Evolutionary conservation across 495 filamentous ascomycete species (phyloP).

Genomic region (Hypoxylon perforatum): DNA sequence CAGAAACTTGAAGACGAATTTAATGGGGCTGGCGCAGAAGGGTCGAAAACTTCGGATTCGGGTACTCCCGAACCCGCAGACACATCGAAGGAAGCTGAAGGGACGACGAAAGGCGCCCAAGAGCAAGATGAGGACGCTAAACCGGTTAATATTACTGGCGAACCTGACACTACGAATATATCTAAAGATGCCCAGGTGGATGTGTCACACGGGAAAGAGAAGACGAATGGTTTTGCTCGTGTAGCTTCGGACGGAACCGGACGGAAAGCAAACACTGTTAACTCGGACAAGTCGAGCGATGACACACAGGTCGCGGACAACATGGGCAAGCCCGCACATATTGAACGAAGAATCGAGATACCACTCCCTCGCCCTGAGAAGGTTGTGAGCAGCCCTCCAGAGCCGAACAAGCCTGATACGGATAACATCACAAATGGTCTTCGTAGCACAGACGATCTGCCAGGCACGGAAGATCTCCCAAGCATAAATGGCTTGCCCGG

Average conservation of each 20-base stretch:
- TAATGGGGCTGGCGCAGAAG: neutral
- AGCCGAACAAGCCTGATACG: conserved; percentile 14
- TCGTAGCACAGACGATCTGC: conserved; percentile 32
- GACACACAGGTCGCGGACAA: conserved; percentile 36
- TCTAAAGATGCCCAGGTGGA: conserved; percentile 27
- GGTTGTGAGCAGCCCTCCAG: conserved; percentile 10
- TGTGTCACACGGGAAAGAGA: conserved; percentile 4
- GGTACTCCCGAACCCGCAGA: conserved; percentile 17
- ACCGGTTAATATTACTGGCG: conserved; percentile 24
- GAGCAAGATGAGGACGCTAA: neutral
- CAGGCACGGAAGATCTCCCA: conserved; percentile 27
- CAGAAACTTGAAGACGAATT: neutral
- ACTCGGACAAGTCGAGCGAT: neutral
- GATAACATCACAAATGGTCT: conserved; percentile 28
- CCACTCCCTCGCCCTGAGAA: conserved; percentile 38
- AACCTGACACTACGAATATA: conserved; percentile 30
- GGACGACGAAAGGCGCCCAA: conserved; percentile 8
- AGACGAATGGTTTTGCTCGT: neutral
- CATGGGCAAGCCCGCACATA: conserved; percentile 42
- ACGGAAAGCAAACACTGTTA: neutral
- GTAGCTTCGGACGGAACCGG: neutral
- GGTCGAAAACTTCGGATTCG: neutral
- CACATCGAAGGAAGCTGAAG: conserved; percentile 36
- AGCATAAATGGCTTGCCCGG: conserved; percentile 33
- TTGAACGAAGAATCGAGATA: conserved; percentile 45